These are phyloP conservation scores for Hebeloma cylindrosporum DNA, from an alignment of 768 basidiomycete species.

Conservation along the genomic window DNA sequence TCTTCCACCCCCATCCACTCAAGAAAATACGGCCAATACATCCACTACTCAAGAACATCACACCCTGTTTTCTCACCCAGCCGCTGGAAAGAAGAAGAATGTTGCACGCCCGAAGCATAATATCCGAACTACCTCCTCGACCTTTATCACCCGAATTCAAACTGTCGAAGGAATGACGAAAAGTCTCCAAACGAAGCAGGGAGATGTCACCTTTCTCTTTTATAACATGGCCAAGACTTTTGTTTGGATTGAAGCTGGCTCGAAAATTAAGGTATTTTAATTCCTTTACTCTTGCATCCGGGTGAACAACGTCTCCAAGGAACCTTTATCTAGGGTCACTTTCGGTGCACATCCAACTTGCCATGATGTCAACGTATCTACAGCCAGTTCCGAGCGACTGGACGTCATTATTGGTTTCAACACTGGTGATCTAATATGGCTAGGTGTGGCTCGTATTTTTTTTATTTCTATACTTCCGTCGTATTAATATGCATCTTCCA, in stretches of 20 bases:
- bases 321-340: slow-evolving; percentile 80
- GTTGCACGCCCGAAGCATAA: slow-evolving; percentile 83
- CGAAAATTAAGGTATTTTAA: slow-evolving; percentile 71
- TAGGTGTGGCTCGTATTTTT: slow-evolving; percentile 62
- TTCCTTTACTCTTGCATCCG: slow-evolving; percentile 8
- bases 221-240: slow-evolving; percentile 86
- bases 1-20: slow-evolving; percentile 35
- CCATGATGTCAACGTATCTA: slow-evolving; percentile 81
- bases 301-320: slow-evolving; percentile 53
- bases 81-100: slow-evolving; percentile 61
- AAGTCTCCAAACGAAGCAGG: slow-evolving; percentile 71
- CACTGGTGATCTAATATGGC: slow-evolving; percentile 95
- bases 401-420: slow-evolving; percentile 91
- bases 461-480: slow-evolving; percentile 7
- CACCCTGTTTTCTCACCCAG: slow-evolving; percentile 59
- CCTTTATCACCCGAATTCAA: slow-evolving; percentile 88
- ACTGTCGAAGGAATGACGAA: slow-evolving; percentile 74
- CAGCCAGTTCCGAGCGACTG: slow-evolving; percentile 74
- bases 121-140: slow-evolving; percentile 86
- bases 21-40: slow-evolving; percentile 39
- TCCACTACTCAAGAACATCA: slow-evolving; percentile 45
- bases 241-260: slow-evolving; percentile 85
- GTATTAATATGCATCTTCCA: slow-evolving; percentile 3
- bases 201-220: slow-evolving; percentile 84
- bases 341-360: slow-evolving; percentile 90